These are phyloP conservation scores for Coleophoma crateriformis DNA, from an alignment of 2,329 filamentous ascomycete genomes.

Conservation along the genomic window DNA sequence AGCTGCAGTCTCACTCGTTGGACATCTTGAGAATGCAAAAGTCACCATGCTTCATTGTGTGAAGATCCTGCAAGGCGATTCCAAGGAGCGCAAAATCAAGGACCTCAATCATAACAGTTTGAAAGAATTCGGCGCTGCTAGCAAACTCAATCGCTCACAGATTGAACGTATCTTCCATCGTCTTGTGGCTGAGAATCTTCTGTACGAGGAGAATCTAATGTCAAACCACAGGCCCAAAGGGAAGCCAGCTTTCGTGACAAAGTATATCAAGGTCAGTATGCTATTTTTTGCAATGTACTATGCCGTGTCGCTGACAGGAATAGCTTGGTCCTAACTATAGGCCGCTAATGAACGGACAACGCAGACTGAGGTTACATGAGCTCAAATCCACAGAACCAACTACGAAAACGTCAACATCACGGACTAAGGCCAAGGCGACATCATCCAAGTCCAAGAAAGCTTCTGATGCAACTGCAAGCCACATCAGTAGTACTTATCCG, in stretches of 20 bases:
- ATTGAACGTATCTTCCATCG: constrained; percentile 79
- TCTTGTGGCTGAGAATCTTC: constrained; percentile 66
- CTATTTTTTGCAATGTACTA: not conserved
- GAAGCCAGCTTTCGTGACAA: constrained; percentile 60
- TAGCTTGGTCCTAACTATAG: constrained; percentile 23
- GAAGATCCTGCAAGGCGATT: constrained; percentile 71
- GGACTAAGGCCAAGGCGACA: constrained; percentile 28
- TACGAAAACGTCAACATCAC: constrained; percentile 13
- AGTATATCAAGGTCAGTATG: constrained; percentile 61
- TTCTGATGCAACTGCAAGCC: constrained; percentile 13
- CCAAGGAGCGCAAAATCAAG: constrained; percentile 46
- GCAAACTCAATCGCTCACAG: constrained; percentile 65
- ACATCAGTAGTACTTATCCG: constrained; percentile 36
- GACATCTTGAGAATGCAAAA: constrained; percentile 46
- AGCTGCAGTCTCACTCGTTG: constrained; percentile 64
- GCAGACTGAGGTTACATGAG: constrained; percentile 21
- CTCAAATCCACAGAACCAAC: constrained; percentile 17
- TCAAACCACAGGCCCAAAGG: constrained; percentile 36
- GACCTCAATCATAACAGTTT: constrained; percentile 31
- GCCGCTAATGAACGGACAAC: constrained; percentile 19
- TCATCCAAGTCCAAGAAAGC: constrained; percentile 15
- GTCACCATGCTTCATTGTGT: constrained; percentile 76
- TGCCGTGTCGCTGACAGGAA: constrained; percentile 22
- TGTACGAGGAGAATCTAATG: constrained; percentile 62
- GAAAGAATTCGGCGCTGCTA: constrained; percentile 62